Conservation (phyloP, 495 filamentous ascomycete species). For the Penicillium manginii region DNA sequence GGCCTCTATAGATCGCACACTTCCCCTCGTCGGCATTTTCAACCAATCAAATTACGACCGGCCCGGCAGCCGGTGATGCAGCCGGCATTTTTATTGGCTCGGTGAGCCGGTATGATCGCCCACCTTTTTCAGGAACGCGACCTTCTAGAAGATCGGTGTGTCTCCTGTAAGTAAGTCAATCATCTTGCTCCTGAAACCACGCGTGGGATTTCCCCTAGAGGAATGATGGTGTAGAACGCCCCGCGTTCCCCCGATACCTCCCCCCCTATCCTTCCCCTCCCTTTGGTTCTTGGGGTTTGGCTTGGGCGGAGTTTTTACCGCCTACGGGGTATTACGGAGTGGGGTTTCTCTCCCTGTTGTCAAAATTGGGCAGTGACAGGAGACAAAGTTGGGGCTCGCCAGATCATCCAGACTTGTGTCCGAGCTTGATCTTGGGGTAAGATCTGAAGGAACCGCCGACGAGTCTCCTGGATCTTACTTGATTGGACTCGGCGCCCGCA, state of each 20-base stretch:
- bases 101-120: conserved; percentile 22
- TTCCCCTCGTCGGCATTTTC: conserved; percentile 22
- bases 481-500: not conserved
- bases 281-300: not conserved
- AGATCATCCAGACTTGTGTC: not conserved
- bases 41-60: conserved; percentile 30
- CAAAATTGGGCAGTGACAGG: conserved; percentile 16
- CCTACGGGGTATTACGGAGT: conserved; percentile 9
- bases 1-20: conserved; percentile 28
- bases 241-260: conserved; percentile 27
- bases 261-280: not conserved
- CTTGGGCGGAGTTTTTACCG: conserved; percentile 10
- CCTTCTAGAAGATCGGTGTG: conserved; percentile 27
- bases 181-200: conserved; percentile 3
- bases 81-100: conserved; percentile 22
- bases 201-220: conserved; percentile 29
- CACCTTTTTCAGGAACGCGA: conserved; percentile 25
- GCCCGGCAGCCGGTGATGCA: conserved; percentile 31
- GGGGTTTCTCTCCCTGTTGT: conserved; percentile 16
- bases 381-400: conserved; percentile 10
- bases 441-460: not conserved
- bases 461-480: not conserved
- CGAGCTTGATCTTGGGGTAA: conserved; percentile 1
- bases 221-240: conserved; percentile 21
- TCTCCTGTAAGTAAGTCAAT: not conserved